Base-by-base conservation (phyloP, 495 filamentous ascomycete genomes). In the Xylaria nigripes region DNA sequence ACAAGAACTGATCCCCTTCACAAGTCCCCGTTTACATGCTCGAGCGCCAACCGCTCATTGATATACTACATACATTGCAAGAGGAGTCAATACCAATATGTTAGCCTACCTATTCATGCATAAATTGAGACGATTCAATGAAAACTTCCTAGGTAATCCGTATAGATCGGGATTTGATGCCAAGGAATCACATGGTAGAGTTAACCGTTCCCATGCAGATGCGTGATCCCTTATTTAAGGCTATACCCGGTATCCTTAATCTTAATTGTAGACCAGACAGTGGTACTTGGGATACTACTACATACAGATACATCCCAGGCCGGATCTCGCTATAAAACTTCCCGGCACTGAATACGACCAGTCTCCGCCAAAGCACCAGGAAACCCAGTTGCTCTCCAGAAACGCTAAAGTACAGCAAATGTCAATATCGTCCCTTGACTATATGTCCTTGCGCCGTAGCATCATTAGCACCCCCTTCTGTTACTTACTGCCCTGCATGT, bases 401-500 rank as follows among this genome's bases (percentile, higher is more conserved):
- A 25, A 25, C 23, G 21, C 23, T 24, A 45, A 45, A 36, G 6
- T 42, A 43, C 46, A 36, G 44, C 45, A 48, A 43, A 38, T 30
- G 45, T 27, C 38, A 18, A 38, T 19, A 50, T 50, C 16, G 25
- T 45, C 19, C 38, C n/a, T 50, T 23, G 18, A 15, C 27, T 21
- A 19, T 27, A 32, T 54, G 51, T 30, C 53, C 38, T 15, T 50
- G n/a, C 46, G 40, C 46, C 53, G 36, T 43, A 55, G 42, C 29
- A 44, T 21, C 53, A 45, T 49, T 36, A 50, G 38, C 53, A n/a
- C 10, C 38, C 7, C 48, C 34, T 42, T 24, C 22, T 32, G 21
- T 29, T 45, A 24, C 25, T 45, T 38, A 29, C 45, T 55, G 46
- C 21, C 46, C 29, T 36, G 36, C 29, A 19, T 46, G 38, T 50